Base-by-base conservation (phyloP, 2,329 filamentous ascomycete species). In the Penicillium palitans region DNA sequence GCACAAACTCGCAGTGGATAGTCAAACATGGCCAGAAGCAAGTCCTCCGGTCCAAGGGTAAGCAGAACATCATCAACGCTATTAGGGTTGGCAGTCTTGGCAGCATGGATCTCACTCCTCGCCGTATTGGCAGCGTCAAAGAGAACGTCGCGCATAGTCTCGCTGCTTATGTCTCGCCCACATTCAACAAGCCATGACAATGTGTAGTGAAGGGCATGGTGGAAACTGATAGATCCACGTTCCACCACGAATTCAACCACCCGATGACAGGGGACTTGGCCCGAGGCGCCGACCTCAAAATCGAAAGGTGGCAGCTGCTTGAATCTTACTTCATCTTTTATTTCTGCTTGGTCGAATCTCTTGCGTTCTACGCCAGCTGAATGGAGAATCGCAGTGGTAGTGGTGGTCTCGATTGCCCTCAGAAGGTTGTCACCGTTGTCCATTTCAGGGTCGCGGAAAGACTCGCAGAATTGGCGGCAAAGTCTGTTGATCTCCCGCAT, bases 171-270 rank as follows among this genome's bases (percentile, higher is more conserved):
- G 49, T 85, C 83, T 70, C 93, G 91, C 45, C 88, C 95, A 66
- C 90, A 90, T 73, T 99, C 95, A 58, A 99, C 84, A 39, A 99
- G 81, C 95, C 95, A 99, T 0, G 95, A 99, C 2, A 98, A 79
- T 0, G 91, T 96, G 73, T 98, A 99, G 76, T 99, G 95, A 29
- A 99, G 82, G 1, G 92, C 92, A 73, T 99, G 95, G 71, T 99
- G 95, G 75, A 99, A 98, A 78, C 95, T 98, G 78, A 99, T 95
- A 1, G 90, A 86, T 66, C 96, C 90, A 65, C 89, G 88, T 66
- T 96, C 91, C 10, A 99, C 91, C 3, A 90, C 85, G 70, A 96
- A 97, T 61, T 90, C 89, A 57, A 98, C 89, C 3, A 98, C 85
- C 29, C 86, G 78, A 70, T 90, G 89, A 40, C 80, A 80, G 5